Evolutionary conservation across 805 yeast genomes (phyloP).

Genomic region (Candida ficus): DNA sequence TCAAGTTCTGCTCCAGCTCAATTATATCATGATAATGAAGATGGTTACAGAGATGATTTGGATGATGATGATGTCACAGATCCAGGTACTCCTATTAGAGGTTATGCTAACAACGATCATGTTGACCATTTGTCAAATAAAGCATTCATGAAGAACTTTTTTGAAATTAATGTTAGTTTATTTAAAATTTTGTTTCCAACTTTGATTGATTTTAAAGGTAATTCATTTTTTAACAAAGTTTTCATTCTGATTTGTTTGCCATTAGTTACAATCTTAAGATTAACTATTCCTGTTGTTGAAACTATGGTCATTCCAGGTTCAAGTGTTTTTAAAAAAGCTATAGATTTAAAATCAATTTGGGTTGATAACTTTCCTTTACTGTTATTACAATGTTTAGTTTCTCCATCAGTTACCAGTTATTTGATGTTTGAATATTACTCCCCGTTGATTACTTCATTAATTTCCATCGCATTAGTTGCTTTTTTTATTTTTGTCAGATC

Average conservation of each 20-base stretch:
- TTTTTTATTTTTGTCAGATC: conserved; percentile 5
- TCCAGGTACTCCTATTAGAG: conserved; percentile 5
- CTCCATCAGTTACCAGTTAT: conserved; percentile 23
- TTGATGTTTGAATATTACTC: conserved; percentile 9
- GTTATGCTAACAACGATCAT: not conserved
- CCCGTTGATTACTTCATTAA: not conserved
- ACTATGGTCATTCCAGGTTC: conserved; percentile 32
- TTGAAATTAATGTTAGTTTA: conserved; percentile 3
- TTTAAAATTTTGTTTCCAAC: conserved; percentile 27
- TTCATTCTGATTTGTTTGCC: conserved; percentile 31
- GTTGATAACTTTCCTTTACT: conserved; percentile 20
- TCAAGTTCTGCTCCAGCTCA: conserved; percentile 17
- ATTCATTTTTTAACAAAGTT: conserved; percentile 23
- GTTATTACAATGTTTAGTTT: conserved; percentile 26
- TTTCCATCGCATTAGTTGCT: conserved; percentile 6
- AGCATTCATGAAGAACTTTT: conserved; percentile 1
- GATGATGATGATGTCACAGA: conserved; percentile 9
- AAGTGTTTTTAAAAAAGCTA: conserved; percentile 21
- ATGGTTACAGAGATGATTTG: conserved; percentile 6
- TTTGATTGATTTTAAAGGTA: conserved; percentile 22
- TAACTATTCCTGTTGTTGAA: conserved; percentile 32
- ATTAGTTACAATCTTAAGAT: conserved; percentile 27
- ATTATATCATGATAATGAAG: conserved; percentile 7
- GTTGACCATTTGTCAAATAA: not conserved
- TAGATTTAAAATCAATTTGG: conserved; percentile 19